A percentile compares a stretch with the other conserved stretches of the same genome.
Conservation (phyloP, 805 yeast species). For the Grigorovia yakushimaensis region DNA sequence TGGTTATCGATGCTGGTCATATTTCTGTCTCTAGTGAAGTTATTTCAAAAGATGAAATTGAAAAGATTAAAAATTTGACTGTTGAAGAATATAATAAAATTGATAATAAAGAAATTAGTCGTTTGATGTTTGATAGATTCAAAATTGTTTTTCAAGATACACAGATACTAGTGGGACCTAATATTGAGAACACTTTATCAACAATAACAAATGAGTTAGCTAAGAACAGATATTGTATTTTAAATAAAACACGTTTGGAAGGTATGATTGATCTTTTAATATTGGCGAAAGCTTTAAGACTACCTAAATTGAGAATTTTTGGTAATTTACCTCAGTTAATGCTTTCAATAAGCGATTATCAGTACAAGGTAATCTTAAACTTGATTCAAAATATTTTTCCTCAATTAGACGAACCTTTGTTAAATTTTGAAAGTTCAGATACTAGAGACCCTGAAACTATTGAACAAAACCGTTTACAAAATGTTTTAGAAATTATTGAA, state of each 20-base stretch:
- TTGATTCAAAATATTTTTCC: slow-evolving; percentile 46
- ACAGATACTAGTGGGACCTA: slow-evolving; percentile 78
- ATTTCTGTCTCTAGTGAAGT: slow-evolving; percentile 74
- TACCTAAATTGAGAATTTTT: slow-evolving; percentile 63
- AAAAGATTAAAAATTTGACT: slow-evolving; percentile 55
- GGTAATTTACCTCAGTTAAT: slow-evolving; percentile 68
- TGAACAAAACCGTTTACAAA: slow-evolving; percentile 20
- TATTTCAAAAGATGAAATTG: slow-evolving; percentile 57
- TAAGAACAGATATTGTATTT: slow-evolving; percentile 41
- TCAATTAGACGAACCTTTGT: not conserved
- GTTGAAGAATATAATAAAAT: slow-evolving; percentile 61
- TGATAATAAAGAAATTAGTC: slow-evolving; percentile 39
- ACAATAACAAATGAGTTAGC: slow-evolving; percentile 45
- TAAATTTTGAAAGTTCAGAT: not conserved
- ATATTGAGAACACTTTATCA: slow-evolving; percentile 65
- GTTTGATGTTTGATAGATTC: slow-evolving; percentile 85
- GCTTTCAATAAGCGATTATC: slow-evolving; percentile 74
- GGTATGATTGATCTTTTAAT: slow-evolving; percentile 75
- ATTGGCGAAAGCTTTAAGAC: slow-evolving; percentile 63
- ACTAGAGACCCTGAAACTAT: slow-evolving; percentile 7
- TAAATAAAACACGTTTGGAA: slow-evolving; percentile 68
- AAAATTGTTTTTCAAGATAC: slow-evolving; percentile 71
- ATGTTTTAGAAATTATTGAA: slow-evolving; percentile 23
- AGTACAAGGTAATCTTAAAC: slow-evolving; percentile 80
- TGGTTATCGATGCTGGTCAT: slow-evolving; percentile 92